Evolutionary conservation across 2,329 filamentous ascomycete species (phyloP).

Genomic region (Clonostachys rosea): DNA sequence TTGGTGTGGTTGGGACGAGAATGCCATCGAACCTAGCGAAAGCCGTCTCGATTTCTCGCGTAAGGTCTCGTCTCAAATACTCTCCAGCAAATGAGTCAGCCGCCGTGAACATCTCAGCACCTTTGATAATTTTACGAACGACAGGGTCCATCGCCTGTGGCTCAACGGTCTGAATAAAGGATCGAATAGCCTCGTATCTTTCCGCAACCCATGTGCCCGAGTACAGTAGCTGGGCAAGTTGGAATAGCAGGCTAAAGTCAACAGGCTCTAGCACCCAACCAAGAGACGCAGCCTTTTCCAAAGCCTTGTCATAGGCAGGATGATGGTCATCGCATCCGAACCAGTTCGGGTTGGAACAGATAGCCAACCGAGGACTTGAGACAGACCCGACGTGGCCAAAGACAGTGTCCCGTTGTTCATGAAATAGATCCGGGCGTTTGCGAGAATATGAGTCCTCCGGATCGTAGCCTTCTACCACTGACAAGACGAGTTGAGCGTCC

Average conservation of each 20-base stretch:
- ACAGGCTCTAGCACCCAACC: conserved; percentile 35
- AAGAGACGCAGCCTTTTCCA: conserved; percentile 25
- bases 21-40: conserved; percentile 40
- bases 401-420: conserved; percentile 6
- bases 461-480: conserved; percentile 42
- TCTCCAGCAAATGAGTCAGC: conserved; percentile 38
- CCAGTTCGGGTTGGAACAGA: conserved; percentile 36
- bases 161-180: conserved; percentile 31
- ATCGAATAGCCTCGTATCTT: conserved; percentile 44
- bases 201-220: conserved; percentile 54
- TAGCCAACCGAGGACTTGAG: conserved; percentile 23
- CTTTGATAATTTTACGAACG: conserved; percentile 28
- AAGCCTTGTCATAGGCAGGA: conserved; percentile 34
- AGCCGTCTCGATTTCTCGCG: conserved; percentile 28
- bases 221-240: conserved; percentile 49
- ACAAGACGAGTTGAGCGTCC: conserved; percentile 45
- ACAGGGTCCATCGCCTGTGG: conserved; percentile 23
- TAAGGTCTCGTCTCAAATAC: conserved; percentile 29
- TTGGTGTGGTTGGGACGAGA: conserved; percentile 52
- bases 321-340: conserved; percentile 25
- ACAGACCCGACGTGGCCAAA: conserved; percentile 35
- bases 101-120: conserved; percentile 31
- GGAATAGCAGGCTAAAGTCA: conserved; percentile 44
- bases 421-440: conserved; percentile 10
- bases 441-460: conserved; percentile 46